These are phyloP conservation scores for Leucaena leucocephala DNA, from an alignment of 306 rosid species.

Conservation along the genomic window DNA sequence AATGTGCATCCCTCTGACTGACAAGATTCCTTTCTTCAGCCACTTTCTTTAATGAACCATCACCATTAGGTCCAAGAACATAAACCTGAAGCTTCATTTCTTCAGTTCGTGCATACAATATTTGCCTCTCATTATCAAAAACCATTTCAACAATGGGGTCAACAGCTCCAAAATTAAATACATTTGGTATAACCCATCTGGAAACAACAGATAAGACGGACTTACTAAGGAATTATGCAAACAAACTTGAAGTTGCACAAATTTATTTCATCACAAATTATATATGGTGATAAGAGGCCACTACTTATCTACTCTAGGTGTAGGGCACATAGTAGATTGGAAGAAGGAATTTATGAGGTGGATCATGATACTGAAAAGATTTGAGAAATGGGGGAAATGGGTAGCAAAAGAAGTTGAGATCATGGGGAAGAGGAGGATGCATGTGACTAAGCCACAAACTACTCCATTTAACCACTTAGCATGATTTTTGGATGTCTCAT, in stretches of 20 bases:
- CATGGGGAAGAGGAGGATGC: background rate
- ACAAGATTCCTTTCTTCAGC: constrained; percentile 94
- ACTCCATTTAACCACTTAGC: background rate
- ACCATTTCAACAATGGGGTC: constrained; percentile 95
- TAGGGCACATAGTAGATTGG: background rate
- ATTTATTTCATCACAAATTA: background rate
- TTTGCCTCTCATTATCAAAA: constrained; percentile 87
- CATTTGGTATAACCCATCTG: constrained; percentile 98
- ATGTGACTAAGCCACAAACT: background rate
- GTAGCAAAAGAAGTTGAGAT: background rate
- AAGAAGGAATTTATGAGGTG: background rate
- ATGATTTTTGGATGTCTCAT: background rate
- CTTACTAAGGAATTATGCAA: constrained; percentile 33
- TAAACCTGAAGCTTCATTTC: constrained; percentile 96
- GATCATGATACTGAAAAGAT: background rate
- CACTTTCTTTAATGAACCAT: constrained; percentile 86
- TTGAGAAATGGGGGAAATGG: background rate
- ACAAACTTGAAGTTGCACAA: constrained; percentile 26
- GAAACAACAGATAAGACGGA: constrained; percentile 39
- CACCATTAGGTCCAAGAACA: constrained; percentile 77
- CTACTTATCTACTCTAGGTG: background rate
- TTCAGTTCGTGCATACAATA: constrained; percentile 85
- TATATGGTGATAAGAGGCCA: background rate
- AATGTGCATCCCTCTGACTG: constrained; percentile 71
- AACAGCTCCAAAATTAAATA: constrained; percentile 92